A percentile compares a stretch with the other conserved stretches of the same genome.
Evolutionary conservation across 352 stramenopile species (phyloP).

Genomic region (Phytopythium oedochilum): DNA sequence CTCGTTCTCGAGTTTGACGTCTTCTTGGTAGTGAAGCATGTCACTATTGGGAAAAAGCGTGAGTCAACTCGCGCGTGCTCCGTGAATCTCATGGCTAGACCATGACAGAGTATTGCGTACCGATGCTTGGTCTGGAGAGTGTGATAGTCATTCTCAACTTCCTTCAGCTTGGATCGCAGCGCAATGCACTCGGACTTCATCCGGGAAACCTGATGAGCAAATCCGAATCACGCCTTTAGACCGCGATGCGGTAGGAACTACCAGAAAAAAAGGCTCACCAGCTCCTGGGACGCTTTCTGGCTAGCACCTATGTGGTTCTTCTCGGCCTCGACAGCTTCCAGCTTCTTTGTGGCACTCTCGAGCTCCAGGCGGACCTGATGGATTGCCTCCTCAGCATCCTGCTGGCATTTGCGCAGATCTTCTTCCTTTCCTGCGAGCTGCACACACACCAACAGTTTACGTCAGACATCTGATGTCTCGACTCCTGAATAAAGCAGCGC

Average conservation of each 20-base stretch:
- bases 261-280: no score
- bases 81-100: no score
- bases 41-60: constrained; percentile 17
- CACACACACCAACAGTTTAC: background rate
- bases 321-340: constrained; percentile 51
- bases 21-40: constrained; percentile 62
- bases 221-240: background rate
- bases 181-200: constrained; percentile 65
- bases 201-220: constrained; percentile 32
- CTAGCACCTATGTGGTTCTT: constrained; percentile 42
- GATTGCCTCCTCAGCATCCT: constrained; percentile 41
- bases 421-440: constrained; percentile 48
- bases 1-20: constrained; percentile 62
- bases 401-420: constrained; percentile 23
- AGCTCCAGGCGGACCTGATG: constrained; percentile 48
- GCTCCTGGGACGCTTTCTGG: constrained; percentile 49
- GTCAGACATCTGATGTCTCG: background rate
- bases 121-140: constrained; percentile 68
- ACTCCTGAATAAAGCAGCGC: background rate
- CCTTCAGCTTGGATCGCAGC: constrained; percentile 68
- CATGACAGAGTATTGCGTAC: constrained; percentile 13
- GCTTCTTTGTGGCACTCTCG: constrained; percentile 33
- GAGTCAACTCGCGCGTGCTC: background rate
- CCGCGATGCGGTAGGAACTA: background rate
- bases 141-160: constrained; percentile 73